phyloP scores from a whole-genome alignment of 2,329 filamentous ascomycete genomes.

The Paraphoma sp. region DNA sequence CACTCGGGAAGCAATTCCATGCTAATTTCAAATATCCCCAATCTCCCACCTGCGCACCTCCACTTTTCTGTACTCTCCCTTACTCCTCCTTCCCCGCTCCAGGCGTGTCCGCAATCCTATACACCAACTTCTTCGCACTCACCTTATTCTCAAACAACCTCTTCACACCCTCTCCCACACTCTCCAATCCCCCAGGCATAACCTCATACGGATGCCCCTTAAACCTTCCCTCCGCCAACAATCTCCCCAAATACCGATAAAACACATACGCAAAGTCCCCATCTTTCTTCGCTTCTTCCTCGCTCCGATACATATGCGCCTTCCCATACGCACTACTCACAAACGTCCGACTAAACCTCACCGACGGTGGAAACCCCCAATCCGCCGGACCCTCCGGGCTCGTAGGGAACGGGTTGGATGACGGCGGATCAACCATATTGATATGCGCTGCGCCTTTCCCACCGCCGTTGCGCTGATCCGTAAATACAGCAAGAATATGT shows the following conservation, averaged over 20 bases:
- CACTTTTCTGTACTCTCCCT: neutral
- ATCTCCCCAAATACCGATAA: slow-evolving; percentile 50
- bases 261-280: slow-evolving; percentile 53
- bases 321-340: slow-evolving; percentile 24
- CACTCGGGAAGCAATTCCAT: too few species aligned
- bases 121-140: slow-evolving; percentile 68
- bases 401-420: neutral
- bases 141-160: slow-evolving; percentile 65
- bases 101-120: slow-evolving; percentile 58
- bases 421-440: neutral
- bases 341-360: slow-evolving; percentile 45
- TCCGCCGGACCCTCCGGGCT: neutral
- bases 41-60: neutral
- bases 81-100: neutral
- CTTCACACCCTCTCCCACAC: slow-evolving; percentile 58
- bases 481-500: neutral
- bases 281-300: neutral
- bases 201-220: slow-evolving; percentile 57
- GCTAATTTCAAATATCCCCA: neutral
- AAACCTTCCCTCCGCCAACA: slow-evolving; percentile 56
- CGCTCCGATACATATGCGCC: neutral
- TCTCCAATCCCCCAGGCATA: slow-evolving; percentile 59
- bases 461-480: neutral
- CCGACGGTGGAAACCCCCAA: slow-evolving; percentile 39
- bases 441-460: neutral